phyloP scores from a whole-genome alignment of 352 stramenopile species.

The Phytophthora citrophthora region DNA sequence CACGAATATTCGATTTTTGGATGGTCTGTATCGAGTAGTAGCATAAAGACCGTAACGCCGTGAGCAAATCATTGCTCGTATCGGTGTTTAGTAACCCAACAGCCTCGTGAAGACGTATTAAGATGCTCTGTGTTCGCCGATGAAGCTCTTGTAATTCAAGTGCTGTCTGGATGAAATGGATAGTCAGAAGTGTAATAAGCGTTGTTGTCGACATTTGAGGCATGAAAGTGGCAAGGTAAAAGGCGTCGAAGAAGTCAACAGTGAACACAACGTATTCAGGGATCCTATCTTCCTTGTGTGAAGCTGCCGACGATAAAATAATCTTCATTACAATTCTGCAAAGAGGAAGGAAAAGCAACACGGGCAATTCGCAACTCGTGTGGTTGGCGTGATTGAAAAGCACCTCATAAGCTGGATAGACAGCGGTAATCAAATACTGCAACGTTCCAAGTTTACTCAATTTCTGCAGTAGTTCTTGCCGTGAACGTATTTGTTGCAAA shows the following conservation, averaged over 20 bases:
- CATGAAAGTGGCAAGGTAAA: slow-evolving; percentile 22
- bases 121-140: slow-evolving; percentile 4
- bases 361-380: slow-evolving; percentile 7
- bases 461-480: neutral
- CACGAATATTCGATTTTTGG: neutral
- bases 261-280: slow-evolving; percentile 18
- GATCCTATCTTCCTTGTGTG: slow-evolving; percentile 16
- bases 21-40: neutral
- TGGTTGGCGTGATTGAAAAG: slow-evolving; percentile 5
- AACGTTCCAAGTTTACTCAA: neutral
- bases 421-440: neutral
- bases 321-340: slow-evolving; percentile 11
- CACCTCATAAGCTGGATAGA: slow-evolving; percentile 10
- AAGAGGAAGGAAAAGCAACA: slow-evolving; percentile 2
- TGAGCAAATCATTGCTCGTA: neutral
- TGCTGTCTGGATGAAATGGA: slow-evolving; percentile 6
- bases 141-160: slow-evolving; percentile 14
- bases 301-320: neutral
- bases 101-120: neutral
- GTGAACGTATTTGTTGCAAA: slow-evolving; percentile 1
- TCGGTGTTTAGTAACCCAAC: neutral
- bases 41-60: neutral
- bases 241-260: slow-evolving; percentile 24
- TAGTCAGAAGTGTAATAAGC: neutral
- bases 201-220: neutral